Base-by-base conservation (phyloP, 2,329 filamentous ascomycete genomes). In the Epichloe uncinata region DNA sequence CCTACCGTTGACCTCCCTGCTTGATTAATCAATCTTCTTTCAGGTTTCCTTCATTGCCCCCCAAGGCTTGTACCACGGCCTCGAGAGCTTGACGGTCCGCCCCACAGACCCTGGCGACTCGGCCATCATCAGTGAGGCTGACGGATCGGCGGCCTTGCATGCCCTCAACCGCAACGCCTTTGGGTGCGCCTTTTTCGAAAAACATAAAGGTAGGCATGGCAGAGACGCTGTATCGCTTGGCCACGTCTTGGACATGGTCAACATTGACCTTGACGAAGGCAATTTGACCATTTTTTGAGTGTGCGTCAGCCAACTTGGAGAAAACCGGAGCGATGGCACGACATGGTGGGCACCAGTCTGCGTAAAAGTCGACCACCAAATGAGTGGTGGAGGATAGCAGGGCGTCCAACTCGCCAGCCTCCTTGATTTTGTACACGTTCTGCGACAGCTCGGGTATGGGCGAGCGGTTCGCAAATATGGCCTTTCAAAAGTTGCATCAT, bases 171-270 rank as follows among this genome's bases (percentile, higher is more conserved):
- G 53, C 58, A 42, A 64, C 62, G 47, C 58, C 59, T 48, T 54
- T 53, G 6, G 60, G 60, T 66, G 84, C 67, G 57, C 85, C 87
- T 56, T 84, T 77, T 77, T 90, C 88, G 81, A 91, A 95, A 64
- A 95, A 71, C 50, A 86, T 61, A 69, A 97, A 96, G 15, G 88
- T 95, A 46, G 91, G 91, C 91, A 97, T 96, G 66, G 90, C 88
- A 61, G 85, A 81, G 67, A 97, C 78, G 57, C 78, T 78, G 58
- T 93, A 82, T 60, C 89, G 79, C 60, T 82, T 76, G 30, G 87
- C 56, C 26, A 59, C 52, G 50, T 36, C 50, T n/a, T 61, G 51
- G 22, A 62, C 49, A 18, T 50, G 55, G 47, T 57, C 48, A 47
- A 62, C 56, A 15, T 64, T 57, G 18, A 47, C 52, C 18, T 53